phyloP scores from a whole-genome alignment of 192 early-diverging fungal genomes.

The Coemansia sp. region DNA sequence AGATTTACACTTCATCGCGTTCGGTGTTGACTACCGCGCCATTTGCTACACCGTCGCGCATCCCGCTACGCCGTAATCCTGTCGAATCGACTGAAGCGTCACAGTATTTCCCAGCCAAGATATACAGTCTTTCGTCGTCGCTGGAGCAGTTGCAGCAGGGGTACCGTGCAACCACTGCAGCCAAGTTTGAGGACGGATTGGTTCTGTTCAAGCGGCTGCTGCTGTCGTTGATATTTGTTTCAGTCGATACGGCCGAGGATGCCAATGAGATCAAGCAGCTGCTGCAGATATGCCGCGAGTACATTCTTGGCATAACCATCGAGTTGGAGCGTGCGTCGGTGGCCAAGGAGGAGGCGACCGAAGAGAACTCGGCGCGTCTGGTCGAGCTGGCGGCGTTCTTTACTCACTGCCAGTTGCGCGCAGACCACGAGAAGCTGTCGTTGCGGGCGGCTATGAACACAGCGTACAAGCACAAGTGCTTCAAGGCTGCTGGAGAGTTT shows the following conservation, averaged over 20 bases:
- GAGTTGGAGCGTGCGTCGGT: constrained; percentile 72
- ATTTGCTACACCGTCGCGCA: constrained; percentile 57
- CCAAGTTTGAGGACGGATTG: constrained; percentile 79
- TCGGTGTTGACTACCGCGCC: constrained; percentile 62
- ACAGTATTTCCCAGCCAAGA: constrained; percentile 36
- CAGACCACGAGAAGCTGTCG: constrained; percentile 81
- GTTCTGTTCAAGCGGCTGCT: constrained; percentile 72
- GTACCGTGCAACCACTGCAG: constrained; percentile 75
- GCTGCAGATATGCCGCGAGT: constrained; percentile 82
- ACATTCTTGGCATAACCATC: constrained; percentile 85
- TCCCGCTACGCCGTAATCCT: constrained; percentile 68
- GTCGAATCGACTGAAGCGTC: constrained; percentile 52
- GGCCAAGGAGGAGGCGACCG: constrained; percentile 51
- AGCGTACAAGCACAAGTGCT: constrained; percentile 81
- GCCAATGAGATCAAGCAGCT: constrained; percentile 76
- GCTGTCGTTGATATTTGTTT: constrained; percentile 73
- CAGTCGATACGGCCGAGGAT: constrained; percentile 64
- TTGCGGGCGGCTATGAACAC: constrained; percentile 85
- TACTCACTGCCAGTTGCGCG: constrained; percentile 88
- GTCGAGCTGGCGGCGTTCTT: constrained; percentile 95
- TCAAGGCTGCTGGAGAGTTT: constrained; percentile 80
- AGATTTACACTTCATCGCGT: constrained; percentile 76
- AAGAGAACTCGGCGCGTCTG: constrained; percentile 63
- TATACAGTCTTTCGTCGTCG: constrained; percentile 36
- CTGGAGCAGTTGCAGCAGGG: constrained; percentile 78